These are phyloP conservation scores for Polyplosphaeria fusca DNA, from an alignment of 495 filamentous ascomycete genomes.

Conservation along the genomic window DNA sequence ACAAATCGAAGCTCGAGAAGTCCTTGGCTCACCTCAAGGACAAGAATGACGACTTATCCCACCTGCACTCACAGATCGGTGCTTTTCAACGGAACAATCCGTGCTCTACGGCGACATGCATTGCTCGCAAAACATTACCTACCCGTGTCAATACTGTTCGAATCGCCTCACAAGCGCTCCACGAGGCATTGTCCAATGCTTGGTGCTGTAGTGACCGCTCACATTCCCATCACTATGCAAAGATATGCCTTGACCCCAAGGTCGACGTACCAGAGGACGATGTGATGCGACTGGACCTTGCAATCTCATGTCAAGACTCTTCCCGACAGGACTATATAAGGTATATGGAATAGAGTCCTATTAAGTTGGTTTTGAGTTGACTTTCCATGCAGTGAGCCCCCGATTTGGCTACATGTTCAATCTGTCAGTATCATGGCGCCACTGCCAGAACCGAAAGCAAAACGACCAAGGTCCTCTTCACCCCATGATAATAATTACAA, in stretches of 20 bases:
- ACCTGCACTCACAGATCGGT: slow-evolving; percentile 14
- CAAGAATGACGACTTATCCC: slow-evolving; percentile 6
- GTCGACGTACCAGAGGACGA: slow-evolving; percentile 5
- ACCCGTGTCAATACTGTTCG: slow-evolving; percentile 30
- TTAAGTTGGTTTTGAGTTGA: too few species aligned
- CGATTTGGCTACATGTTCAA: slow-evolving; percentile 29
- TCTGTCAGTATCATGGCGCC: slow-evolving; percentile 15
- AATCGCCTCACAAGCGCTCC: slow-evolving; percentile 38
- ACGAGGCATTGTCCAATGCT: slow-evolving; percentile 39
- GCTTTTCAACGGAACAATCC: slow-evolving; percentile 4
- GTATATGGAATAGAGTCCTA: too few species aligned
- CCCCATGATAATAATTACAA: too few species aligned
- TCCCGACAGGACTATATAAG: background rate
- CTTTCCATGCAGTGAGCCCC: too few species aligned
- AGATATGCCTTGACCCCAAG: slow-evolving; percentile 40
- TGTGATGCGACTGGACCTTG: slow-evolving; percentile 21
- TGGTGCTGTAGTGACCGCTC: slow-evolving; percentile 34
- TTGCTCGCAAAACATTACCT: background rate
- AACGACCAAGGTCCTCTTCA: too few species aligned
- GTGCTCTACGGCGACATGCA: background rate
- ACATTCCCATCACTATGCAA: slow-evolving; percentile 38
- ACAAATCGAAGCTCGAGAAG: slow-evolving; percentile 16
- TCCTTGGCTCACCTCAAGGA: slow-evolving; percentile 7
- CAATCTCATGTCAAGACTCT: slow-evolving; percentile 21
- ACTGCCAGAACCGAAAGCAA: too few species aligned